Percentiles rank a stretch among this genome's conserved stretches.
phyloP scores from a whole-genome alignment of 345 rosid species.

The Hevea brasiliensis region DNA sequence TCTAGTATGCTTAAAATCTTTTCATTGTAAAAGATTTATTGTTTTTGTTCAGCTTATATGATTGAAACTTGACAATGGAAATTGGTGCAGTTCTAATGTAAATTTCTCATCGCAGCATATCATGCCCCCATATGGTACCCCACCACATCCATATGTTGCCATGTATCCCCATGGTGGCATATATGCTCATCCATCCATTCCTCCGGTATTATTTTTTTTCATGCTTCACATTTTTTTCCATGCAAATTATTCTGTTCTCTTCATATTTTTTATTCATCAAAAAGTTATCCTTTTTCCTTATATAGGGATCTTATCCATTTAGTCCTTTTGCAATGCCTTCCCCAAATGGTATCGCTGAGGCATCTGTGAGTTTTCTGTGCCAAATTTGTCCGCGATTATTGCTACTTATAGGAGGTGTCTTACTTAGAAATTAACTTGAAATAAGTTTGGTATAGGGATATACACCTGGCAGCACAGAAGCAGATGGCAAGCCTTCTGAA shows the following conservation, averaged over 20 bases:
- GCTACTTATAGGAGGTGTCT: not conserved
- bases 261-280: not conserved
- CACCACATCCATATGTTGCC: slow-evolving; percentile 96
- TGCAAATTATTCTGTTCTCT: slow-evolving; percentile 8
- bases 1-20: not conserved
- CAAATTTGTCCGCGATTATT: slow-evolving; percentile 19
- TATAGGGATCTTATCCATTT: slow-evolving; percentile 92
- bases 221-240: not conserved
- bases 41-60: slow-evolving; percentile 1
- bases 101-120: slow-evolving; percentile 61
- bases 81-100: slow-evolving; percentile 10
- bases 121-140: slow-evolving; percentile 97
- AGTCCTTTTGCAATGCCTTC: slow-evolving; percentile 96
- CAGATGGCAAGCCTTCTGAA: slow-evolving; percentile 77
- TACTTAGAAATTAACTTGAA: slow-evolving; percentile 15
- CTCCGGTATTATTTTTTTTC: slow-evolving; percentile 61
- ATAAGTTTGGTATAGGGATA: slow-evolving; percentile 55
- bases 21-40: not conserved
- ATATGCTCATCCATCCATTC: slow-evolving; percentile 91
- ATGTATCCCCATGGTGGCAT: slow-evolving; percentile 99
- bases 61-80: slow-evolving; percentile 10
- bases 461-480: slow-evolving; percentile 66
- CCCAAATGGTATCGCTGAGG: slow-evolving; percentile 88
- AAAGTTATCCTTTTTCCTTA: slow-evolving; percentile 12
- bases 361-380: slow-evolving; percentile 52